Evolutionary conservation across 2,329 filamentous ascomycete genomes (phyloP), one percentile per base, ranked within the genome.

Genomic region (Epichloe glyceriae): DNA sequence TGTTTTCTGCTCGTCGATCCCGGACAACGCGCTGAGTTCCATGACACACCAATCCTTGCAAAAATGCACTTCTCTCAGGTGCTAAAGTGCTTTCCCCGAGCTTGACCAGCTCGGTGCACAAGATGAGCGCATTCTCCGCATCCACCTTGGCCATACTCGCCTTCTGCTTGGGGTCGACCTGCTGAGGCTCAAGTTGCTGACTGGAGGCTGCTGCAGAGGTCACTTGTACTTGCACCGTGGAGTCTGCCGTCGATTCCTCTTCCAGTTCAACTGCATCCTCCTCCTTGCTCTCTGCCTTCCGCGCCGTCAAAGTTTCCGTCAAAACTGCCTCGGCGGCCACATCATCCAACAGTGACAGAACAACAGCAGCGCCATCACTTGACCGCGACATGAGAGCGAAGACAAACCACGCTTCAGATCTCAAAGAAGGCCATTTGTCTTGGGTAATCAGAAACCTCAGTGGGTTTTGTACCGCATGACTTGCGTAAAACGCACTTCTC

Each of bases 351-450:
- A 73, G 62, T 12, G 66, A 63, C 8, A 69, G 57, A 17, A 78
- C 70, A 11, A 75, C 63, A 2, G 61, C 57, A 2, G 75, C 73
- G 7, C 78, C 78, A 37, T 76, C 72, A 1, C 59, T 51, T 2
- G 73, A 72, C 30, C 78, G 71, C 40, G 73, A 72, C 71, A 83
- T 77, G 35, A 83, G 70, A 2, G 80, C 80, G 48, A 82, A 70
- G 5, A 80, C 73, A 54, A 83, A 83, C 73, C 79, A 78, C 3
- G 74, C 71, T 59, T 84, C 80, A 39, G 78, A 80, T 17, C 76
- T 71, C 2, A 84, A 67, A 2, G 74, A 69, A 0, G 78, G 76
- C 70, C 79, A 83, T 55, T 78, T 80, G 3, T 63, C 65, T 58
- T 83, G 80, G 2, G 68, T 72, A 22, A 80, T 67, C 26, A 83